Percentiles rank a stretch among this genome's conserved stretches.
phyloP scores from a whole-genome alignment of 805 yeast species.

The Candida cerambycidarum region DNA sequence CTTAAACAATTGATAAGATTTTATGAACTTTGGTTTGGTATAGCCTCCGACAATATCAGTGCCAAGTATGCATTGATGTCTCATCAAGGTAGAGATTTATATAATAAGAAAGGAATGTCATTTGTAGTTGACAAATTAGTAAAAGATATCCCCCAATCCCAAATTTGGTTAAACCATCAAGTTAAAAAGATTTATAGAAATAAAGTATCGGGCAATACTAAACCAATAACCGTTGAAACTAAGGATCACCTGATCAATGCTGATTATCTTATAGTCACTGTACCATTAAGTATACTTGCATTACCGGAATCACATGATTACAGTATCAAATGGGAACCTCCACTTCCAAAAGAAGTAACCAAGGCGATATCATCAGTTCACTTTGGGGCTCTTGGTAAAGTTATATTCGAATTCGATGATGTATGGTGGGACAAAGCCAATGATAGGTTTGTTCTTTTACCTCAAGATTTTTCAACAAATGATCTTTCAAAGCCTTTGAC shows the following conservation, averaged over 20 bases:
- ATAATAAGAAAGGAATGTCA: conserved; percentile 57
- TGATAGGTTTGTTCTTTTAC: conserved; percentile 39
- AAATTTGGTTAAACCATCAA: conserved; percentile 40
- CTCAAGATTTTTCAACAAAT: conserved; percentile 12
- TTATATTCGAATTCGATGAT: conserved; percentile 38
- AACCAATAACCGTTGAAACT: conserved; percentile 32
- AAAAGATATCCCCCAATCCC: conserved; percentile 35
- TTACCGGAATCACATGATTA: conserved; percentile 37
- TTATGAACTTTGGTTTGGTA: conserved; percentile 80
- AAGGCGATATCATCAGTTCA: conserved; percentile 26
- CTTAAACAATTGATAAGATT: conserved; percentile 55
- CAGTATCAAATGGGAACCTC: conserved; percentile 40
- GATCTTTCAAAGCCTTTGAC: conserved; percentile 12
- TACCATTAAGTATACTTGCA: conserved; percentile 72
- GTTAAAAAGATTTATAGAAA: conserved; percentile 41
- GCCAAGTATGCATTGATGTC: conserved; percentile 68
- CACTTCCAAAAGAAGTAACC: conserved; percentile 19
- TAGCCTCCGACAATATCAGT: conserved; percentile 64
- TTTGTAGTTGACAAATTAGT: conserved; percentile 45
- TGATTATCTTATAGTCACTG: conserved; percentile 67
- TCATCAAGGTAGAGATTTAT: conserved; percentile 77
- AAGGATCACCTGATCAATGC: conserved; percentile 33
- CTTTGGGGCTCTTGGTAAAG: conserved; percentile 44
- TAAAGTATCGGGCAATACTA: conserved; percentile 10
- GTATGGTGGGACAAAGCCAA: conserved; percentile 45